phyloP scores from a whole-genome alignment of 2,329 filamentous ascomycete genomes.

The Cercospora sp. region DNA sequence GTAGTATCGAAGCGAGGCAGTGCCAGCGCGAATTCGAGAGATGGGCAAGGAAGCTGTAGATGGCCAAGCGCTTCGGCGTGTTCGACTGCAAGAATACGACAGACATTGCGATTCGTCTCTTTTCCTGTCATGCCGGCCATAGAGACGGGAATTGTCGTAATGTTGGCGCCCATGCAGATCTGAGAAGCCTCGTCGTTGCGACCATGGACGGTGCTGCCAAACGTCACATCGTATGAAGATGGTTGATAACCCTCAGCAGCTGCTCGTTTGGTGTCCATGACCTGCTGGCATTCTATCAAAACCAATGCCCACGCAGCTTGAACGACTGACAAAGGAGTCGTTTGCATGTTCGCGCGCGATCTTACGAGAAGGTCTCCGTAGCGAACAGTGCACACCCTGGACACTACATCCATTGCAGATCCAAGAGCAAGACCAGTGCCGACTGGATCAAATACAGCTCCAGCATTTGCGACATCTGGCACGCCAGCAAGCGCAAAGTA shows the following conservation, averaged over 20 bases:
- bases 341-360: background rate
- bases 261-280: background rate
- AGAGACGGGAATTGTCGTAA: background rate
- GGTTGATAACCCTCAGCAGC: background rate
- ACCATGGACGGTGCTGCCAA: background rate
- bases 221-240: background rate
- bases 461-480: background rate
- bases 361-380: background rate
- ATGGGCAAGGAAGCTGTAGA: background rate
- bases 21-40: background rate
- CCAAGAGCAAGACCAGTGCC: background rate
- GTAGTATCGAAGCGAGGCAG: background rate
- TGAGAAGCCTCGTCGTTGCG: background rate
- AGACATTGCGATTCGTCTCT: background rate
- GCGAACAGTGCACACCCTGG: background rate
- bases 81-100: background rate
- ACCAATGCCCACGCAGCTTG: slow-evolving; percentile 18
- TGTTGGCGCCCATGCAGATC: background rate
- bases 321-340: slow-evolving; percentile 15
- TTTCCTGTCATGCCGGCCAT: background rate
- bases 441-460: too few species aligned
- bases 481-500: slow-evolving; percentile 14
- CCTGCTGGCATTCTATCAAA: background rate
- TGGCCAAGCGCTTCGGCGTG: background rate
- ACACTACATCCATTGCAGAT: background rate